Evolutionary conservation across 495 filamentous ascomycete species (phyloP).

Genomic region (Pyrenula aspistea): DNA sequence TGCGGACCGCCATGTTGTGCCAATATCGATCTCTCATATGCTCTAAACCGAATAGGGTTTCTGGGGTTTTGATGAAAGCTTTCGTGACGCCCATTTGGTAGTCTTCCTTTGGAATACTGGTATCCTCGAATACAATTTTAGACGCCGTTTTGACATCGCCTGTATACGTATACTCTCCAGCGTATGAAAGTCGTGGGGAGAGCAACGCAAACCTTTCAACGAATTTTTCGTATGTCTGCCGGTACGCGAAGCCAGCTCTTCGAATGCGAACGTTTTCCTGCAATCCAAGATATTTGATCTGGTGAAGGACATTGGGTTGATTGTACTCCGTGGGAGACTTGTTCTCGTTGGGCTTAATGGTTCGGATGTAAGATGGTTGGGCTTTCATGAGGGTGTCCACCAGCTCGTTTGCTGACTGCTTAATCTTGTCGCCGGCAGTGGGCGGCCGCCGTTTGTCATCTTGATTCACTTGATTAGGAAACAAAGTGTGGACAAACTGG

Average conservation of each 20-base stretch:
- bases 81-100: slow-evolving; percentile 96
- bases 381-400: slow-evolving; percentile 96
- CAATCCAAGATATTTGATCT: slow-evolving; percentile 97
- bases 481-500: slow-evolving; percentile 71
- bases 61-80: slow-evolving; percentile 96
- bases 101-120: slow-evolving; percentile 85
- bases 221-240: slow-evolving; percentile 97
- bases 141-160: slow-evolving; percentile 76
- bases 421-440: slow-evolving; percentile 95
- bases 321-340: slow-evolving; percentile 92
- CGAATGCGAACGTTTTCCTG: slow-evolving; percentile 98
- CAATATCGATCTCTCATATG: slow-evolving; percentile 96
- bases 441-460: slow-evolving; percentile 91
- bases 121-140: slow-evolving; percentile 93
- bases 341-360: slow-evolving; percentile 99
- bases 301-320: slow-evolving; percentile 81
- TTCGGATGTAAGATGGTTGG: slow-evolving; percentile 93
- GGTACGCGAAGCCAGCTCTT: slow-evolving; percentile 91
- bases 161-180: slow-evolving; percentile 92
- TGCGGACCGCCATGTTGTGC: slow-evolving; percentile 98
- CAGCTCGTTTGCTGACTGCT: slow-evolving; percentile 86
- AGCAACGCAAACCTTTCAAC: slow-evolving; percentile 94
- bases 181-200: slow-evolving; percentile 88
- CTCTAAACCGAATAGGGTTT: slow-evolving; percentile 93
- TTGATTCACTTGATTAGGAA: slow-evolving; percentile 89